Percentiles rank a stretch among this genome's conserved stretches.
These are phyloP conservation scores for Pythium phragmiticola DNA, from an alignment of 352 stramenopile genomes.

Conservation along the genomic window DNA sequence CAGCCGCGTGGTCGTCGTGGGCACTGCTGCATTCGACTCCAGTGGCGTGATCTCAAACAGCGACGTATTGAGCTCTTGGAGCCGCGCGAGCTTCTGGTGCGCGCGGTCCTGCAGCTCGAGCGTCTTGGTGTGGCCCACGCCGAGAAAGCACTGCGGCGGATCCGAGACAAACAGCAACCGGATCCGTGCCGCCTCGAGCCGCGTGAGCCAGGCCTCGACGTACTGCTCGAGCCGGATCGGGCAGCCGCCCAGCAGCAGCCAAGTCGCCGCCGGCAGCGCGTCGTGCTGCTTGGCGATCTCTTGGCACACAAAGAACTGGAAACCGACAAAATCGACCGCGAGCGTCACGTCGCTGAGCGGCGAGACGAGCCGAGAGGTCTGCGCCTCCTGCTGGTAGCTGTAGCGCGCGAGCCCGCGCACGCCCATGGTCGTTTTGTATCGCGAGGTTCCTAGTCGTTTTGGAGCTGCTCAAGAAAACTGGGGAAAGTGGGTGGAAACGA, in stretches of 20 bases:
- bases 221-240: conserved; percentile 40
- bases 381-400: conserved; percentile 50
- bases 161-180: conserved; percentile 70
- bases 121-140: conserved; percentile 63
- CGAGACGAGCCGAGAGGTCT: conserved; percentile 32
- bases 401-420: conserved; percentile 60
- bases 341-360: conserved; percentile 67
- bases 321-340: conserved; percentile 79
- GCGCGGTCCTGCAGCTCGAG: conserved; percentile 53
- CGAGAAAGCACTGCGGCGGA: conserved; percentile 73
- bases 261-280: conserved; percentile 34
- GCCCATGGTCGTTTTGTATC: conserved; percentile 40
- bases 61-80: conserved; percentile 35
- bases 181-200: conserved; percentile 41
- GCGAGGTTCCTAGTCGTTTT: background rate
- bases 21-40: background rate
- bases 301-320: conserved; percentile 73
- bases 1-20: conserved; percentile 6
- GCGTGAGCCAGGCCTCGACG: conserved; percentile 38
- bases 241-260: conserved; percentile 62
- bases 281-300: conserved; percentile 43
- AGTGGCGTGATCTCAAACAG: conserved; percentile 30
- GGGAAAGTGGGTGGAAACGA: conserved; percentile 7
- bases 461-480: background rate
- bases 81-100: conserved; percentile 49